A percentile compares a stretch with the other conserved stretches of the same genome.
Evolutionary conservation across 2,329 filamentous ascomycete genomes (phyloP).

Genomic region (Fusarium scirpi): DNA sequence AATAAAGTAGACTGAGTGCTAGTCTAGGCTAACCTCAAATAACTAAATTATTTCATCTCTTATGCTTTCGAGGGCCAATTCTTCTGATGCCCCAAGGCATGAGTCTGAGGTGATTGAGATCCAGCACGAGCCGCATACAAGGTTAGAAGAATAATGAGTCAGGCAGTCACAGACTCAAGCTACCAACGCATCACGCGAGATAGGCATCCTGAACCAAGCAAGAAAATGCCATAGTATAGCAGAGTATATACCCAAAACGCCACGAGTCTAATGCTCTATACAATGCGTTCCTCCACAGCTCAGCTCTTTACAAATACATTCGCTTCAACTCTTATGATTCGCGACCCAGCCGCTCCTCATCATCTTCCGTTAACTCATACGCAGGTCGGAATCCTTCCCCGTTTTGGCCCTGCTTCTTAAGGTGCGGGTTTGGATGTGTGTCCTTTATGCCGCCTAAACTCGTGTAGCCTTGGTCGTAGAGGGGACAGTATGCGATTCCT

Average conservation of each 20-base stretch:
- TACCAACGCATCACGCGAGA: neutral
- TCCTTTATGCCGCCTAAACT: constrained; percentile 91
- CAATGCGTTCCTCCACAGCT: neutral
- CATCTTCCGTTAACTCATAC: constrained; percentile 79
- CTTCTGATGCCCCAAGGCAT: no score
- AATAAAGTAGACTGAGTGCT: no score
- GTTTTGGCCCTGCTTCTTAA: constrained; percentile 35
- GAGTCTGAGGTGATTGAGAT: rapidly evolving
- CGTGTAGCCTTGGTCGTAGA: constrained; percentile 92
- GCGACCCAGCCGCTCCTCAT: constrained; percentile 82
- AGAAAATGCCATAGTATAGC: constrained; percentile 2
- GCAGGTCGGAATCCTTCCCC: constrained; percentile 72
- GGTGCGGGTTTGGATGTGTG: constrained; percentile 84
- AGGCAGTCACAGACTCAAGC: neutral
- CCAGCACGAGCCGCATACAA: neutral
- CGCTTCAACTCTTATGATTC: constrained; percentile 57
- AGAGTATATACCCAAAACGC: constrained; percentile 27
- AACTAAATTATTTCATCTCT: no score
- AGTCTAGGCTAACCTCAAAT: no score
- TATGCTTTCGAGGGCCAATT: no score
- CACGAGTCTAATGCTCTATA: constrained; percentile 39
- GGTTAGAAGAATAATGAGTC: neutral
- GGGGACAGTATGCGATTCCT: constrained; percentile 82
- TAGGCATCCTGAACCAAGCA: neutral
- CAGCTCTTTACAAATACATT: constrained; percentile 32